These are phyloP conservation scores for Pythium guiyangense DNA, from an alignment of 352 stramenopile genomes.

Conservation along the genomic window DNA sequence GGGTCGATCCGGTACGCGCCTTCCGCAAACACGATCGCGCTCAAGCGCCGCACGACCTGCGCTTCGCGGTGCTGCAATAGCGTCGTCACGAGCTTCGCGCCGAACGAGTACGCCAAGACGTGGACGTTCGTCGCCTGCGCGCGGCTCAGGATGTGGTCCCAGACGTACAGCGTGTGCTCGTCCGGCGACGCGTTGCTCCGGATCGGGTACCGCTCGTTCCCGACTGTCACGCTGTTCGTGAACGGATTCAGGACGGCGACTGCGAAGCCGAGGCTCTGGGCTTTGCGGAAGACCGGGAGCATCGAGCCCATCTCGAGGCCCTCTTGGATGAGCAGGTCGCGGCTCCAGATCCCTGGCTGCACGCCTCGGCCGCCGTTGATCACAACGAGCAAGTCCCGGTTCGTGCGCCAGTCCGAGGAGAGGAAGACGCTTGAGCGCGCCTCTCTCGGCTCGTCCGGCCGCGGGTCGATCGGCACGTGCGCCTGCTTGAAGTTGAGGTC, in stretches of 20 bases:
- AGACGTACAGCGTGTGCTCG: conserved; percentile 71
- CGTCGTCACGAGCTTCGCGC: conserved; percentile 61
- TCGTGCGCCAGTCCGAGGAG: conserved; percentile 60
- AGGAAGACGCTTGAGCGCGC: conserved; percentile 67
- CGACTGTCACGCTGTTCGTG: conserved; percentile 67
- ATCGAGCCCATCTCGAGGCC: conserved; percentile 73
- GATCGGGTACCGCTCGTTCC: conserved; percentile 50
- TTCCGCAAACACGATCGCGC: conserved; percentile 67
- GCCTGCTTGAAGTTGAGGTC: conserved; percentile 74
- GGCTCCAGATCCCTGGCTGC: conserved; percentile 77
- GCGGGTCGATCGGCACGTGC: conserved; percentile 52
- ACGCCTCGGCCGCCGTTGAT: conserved; percentile 65
- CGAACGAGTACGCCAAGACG: conserved; percentile 67
- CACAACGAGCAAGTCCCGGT: conserved; percentile 57
- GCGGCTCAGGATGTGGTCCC: conserved; percentile 68
- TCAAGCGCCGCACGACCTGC: conserved; percentile 45
- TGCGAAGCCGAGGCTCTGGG: conserved; percentile 35
- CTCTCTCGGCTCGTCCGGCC: conserved; percentile 59
- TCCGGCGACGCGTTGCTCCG: conserved; percentile 53
- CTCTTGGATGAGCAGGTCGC: conserved; percentile 71
- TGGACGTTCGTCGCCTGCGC: conserved; percentile 57
- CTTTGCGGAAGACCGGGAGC: conserved; percentile 58
- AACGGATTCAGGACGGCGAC: conserved; percentile 70
- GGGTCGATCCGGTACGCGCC: conserved; percentile 56
- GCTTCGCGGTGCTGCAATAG: conserved; percentile 62